These are phyloP conservation scores for Dioszegia aurantiaca DNA, from an alignment of 768 basidiomycete genomes.

Conservation along the genomic window DNA sequence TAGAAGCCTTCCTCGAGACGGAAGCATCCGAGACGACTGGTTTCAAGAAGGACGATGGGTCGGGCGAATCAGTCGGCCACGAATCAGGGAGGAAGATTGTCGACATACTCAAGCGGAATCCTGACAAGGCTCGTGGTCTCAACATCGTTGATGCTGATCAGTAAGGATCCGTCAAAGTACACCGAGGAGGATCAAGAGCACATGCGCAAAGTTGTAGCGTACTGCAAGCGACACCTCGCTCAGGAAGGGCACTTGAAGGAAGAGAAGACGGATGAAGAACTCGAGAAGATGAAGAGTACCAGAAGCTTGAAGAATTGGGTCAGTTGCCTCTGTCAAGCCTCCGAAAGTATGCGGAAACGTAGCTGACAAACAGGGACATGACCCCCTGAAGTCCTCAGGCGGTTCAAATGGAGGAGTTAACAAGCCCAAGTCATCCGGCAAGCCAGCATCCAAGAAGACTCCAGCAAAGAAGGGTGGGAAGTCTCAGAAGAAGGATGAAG, in stretches of 20 bases:
- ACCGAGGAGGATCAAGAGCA: constrained; percentile 54
- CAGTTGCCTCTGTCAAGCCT: constrained; percentile 7
- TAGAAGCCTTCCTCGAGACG: constrained; percentile 52
- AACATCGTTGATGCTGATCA: not conserved
- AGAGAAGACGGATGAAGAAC: constrained; percentile 67
- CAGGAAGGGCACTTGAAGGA: constrained; percentile 60
- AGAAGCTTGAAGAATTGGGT: constrained; percentile 52
- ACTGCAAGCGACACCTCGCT: constrained; percentile 52
- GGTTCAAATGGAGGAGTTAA: constrained; percentile 3
- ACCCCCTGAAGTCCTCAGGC: constrained; percentile 40
- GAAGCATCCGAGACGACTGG: constrained; percentile 44
- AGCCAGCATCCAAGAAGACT: constrained; percentile 26
- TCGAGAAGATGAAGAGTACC: constrained; percentile 49
- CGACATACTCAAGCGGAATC: constrained; percentile 53
- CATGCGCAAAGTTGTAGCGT: constrained; percentile 52
- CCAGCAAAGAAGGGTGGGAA: constrained; percentile 25
- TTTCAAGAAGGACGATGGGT: constrained; percentile 46
- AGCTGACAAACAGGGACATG: constrained; percentile 38
- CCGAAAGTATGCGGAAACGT: not conserved
- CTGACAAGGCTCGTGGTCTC: constrained; percentile 49
- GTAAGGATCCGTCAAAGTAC: constrained; percentile 45
- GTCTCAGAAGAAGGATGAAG: constrained; percentile 13
- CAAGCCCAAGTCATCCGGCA: constrained; percentile 13
- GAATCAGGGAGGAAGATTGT: constrained; percentile 53
- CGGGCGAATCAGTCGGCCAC: constrained; percentile 50